Base-by-base conservation (phyloP, 768 basidiomycete species). In the Cytidiella melzeri region DNA sequence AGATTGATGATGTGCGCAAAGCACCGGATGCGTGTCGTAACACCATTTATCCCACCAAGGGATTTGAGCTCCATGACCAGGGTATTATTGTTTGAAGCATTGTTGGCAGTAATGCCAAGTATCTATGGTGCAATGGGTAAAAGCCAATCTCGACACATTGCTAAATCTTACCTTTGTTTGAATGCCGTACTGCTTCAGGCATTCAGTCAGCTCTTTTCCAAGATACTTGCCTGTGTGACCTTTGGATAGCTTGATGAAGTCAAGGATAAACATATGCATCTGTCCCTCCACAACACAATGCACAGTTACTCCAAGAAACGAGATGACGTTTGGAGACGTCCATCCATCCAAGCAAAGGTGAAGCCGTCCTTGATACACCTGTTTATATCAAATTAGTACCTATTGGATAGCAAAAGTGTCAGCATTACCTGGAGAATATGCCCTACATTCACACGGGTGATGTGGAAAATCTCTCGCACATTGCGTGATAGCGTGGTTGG, bases 1-100 rank as follows among this genome's bases (percentile, higher is more conserved):
- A 69, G 57, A 26, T 69, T 68, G 43, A 66, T 58, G n/a, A 67
- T 48, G 47, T 69, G 67, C 0, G 63, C 64, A 21, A 67, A 57
- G 53, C 68, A 69, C 37, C 53, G 13, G 7, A 61, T 49, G 10
- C 45, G 38, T 41, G 41, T 41, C 42, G 21, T 1, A 12, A 27
- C 18, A 28, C 39, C 18, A 45, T 54, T 19, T 38, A 19, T 3
- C 18, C 25, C 21, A 24, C 48, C 43, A 10, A 51, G 50, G 9
- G 26, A 40, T 19, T 49, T 23, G 10, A 51, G 30, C 15, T 45
- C 36, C 12, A 48, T 41, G 1, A 66, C 20, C 63, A 70, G 68
- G 0, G 64, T 69, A 15, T 45, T 43, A 50, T 72, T 73, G 43
- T 70, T 72, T 2, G 37, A 46, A 0, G 69, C 67, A 47, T 70